Evolutionary conservation across 208 protist genomes (phyloP), one percentile per base, ranked within the genome.

Genomic region (Trypanosoma platydactyli): DNA sequence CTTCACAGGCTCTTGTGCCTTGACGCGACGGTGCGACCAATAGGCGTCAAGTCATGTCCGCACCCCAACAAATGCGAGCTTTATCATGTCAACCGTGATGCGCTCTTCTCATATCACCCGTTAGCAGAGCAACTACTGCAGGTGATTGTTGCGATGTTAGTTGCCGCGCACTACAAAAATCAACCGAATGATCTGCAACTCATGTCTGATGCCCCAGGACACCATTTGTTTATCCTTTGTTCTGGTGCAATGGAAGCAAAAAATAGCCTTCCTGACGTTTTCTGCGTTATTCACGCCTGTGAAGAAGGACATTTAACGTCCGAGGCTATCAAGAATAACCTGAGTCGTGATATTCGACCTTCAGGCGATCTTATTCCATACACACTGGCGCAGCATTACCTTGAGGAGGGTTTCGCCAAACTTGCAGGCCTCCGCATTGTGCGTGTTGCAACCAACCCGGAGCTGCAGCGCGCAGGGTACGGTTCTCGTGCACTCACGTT

Each of bases 331-430:
- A 65, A 81, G 20, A 76, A 68, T 16, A 86, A 87, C 61, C 71
- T 99, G 20, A 84, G 85, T 40, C 84, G 91, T 35, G 98, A 98
- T 38, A 63, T 97, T 27, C 84, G 92, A 7, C 89, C 91, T n/a
- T 88, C 94, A 1, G 99, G 99, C 25, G 99, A 99, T 79, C 76
- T 99, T 4, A 99, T 99, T 71, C 98, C 99, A 16, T 99, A 99
- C 96, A 99, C 98, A 3, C 66, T 99, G 2, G 92, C 97, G 0
- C 94, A 99, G 79, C 86, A 94, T 67, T 99, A 92, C 73, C 83
- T 98, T 61, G 97, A 99, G 63, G 85, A 94, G 61, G 83, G 89
- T 29, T 99, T 99, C 69, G 91, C 97, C 42, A 78, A 88, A 48
- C 84, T 99, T 29, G 94, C 89, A 5, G 99, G 99, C 4, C 86